Evolutionary conservation across 73 alveolate genomes (phyloP), one percentile per base, ranked within the genome.

Genomic region (Symbiodinium natans): DNA sequence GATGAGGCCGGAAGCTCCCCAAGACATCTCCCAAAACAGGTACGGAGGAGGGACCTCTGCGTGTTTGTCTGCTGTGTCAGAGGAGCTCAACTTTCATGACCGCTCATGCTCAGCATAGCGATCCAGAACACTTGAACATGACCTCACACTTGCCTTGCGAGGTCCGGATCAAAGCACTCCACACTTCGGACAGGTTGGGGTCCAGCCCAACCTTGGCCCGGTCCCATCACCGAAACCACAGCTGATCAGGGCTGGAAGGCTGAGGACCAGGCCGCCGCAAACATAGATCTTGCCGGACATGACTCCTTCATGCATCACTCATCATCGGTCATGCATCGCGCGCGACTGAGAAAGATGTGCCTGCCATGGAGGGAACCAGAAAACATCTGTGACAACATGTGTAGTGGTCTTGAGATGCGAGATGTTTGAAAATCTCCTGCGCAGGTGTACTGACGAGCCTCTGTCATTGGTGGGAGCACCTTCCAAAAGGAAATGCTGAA

Each of bases 381-480:
- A n/a, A n/a, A n/a, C n/a, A n/a, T n/a, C n/a, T n/a, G n/a, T n/a
- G n/a, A n/a, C n/a, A n/a, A n/a, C n/a, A n/a, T n/a, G n/a, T n/a
- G n/a, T n/a, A n/a, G n/a, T n/a, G n/a, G n/a, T n/a, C n/a, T n/a
- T n/a, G n/a, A n/a, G n/a, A n/a, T n/a, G n/a, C n/a, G n/a, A n/a
- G n/a, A n/a, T n/a, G n/a, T n/a, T n/a, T n/a, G n/a, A 19, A n/a
- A 36, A 23, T 75, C 63, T 15, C 96, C 96, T 90, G 96, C 96
- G 29, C 87, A 90, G 75, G 96, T 90, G 87, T 90, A 90, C 39
- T 90, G 96, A 52, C 96, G 86, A 21, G 96, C 96, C 77, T 90
- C 96, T 31, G 82, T 90, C 96, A 90, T 90, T 11, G 96, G 96
- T 40, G 96, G 96, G 52, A 90, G 96, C 96, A 90, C 96, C 96